A percentile compares a stretch with the other conserved stretches of the same genome.
These are phyloP conservation scores for Diaporthe nobilis DNA, from an alignment of 2,329 filamentous ascomycete species.

Conservation along the genomic window DNA sequence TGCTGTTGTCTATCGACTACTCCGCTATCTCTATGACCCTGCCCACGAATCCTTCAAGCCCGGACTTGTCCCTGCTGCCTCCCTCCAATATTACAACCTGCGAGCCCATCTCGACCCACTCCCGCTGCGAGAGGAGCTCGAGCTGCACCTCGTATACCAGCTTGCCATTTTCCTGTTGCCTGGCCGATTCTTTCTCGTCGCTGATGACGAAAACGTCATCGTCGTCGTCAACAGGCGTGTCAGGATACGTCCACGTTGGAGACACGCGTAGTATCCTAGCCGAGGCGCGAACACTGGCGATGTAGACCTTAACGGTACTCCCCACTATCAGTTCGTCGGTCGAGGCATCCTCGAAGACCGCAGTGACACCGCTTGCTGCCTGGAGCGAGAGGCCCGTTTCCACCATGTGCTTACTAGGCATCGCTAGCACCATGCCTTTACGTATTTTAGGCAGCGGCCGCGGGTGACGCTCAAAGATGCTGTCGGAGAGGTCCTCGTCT, in stretches of 20 bases:
- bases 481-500: conserved; percentile 51
- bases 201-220: conserved; percentile 73
- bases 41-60: conserved; percentile 81
- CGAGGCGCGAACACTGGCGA: conserved; percentile 87
- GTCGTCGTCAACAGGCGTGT: conserved; percentile 52
- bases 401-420: conserved; percentile 71
- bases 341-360: conserved; percentile 76
- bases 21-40: conserved; percentile 74
- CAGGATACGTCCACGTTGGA: conserved; percentile 44
- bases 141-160: conserved; percentile 71
- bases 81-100: conserved; percentile 81
- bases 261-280: conserved; percentile 78
- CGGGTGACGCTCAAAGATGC: conserved; percentile 48
- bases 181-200: conserved; percentile 58
- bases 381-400: conserved; percentile 71
- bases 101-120: conserved; percentile 81
- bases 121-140: conserved; percentile 77
- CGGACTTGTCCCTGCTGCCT: conserved; percentile 75
- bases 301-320: conserved; percentile 84
- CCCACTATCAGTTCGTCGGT: conserved; percentile 75
- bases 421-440: conserved; percentile 88
- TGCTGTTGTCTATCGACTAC: conserved; percentile 50
- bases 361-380: conserved; percentile 78
- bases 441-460: conserved; percentile 62
- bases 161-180: conserved; percentile 45